A percentile compares a stretch with the other conserved stretches of the same genome.
Conservation (phyloP, 2,329 filamentous ascomycete genomes). For the Seiridium unicorne region DNA sequence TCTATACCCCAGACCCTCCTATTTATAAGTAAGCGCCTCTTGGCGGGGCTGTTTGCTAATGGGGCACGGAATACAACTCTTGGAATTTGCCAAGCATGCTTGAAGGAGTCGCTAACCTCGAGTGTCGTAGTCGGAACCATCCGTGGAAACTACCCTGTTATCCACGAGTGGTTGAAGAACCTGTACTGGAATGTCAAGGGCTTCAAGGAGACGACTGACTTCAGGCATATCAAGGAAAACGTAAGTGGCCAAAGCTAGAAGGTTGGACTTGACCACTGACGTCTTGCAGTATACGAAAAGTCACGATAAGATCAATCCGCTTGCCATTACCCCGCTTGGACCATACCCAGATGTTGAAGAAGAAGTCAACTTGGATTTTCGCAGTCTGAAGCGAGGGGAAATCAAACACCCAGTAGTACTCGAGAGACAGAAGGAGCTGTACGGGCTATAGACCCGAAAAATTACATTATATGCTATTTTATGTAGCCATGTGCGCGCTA, state of each 20-base stretch:
- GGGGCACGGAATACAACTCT: too few species aligned
- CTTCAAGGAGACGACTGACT: constrained; percentile 60
- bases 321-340: constrained; percentile 60
- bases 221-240: constrained; percentile 68
- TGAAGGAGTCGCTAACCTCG: neutral
- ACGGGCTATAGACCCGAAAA: neutral
- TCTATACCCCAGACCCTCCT: too few species aligned
- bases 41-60: too few species aligned
- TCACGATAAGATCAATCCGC: constrained; percentile 58
- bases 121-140: constrained; percentile 47
- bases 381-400: constrained; percentile 43
- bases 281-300: constrained; percentile 46
- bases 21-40: too few species aligned
- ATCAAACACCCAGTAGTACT: constrained; percentile 40
- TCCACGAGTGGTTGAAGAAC: constrained; percentile 60
- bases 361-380: constrained; percentile 47
- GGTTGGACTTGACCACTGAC: neutral
- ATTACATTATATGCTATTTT: constrained; percentile 1
- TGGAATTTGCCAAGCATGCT: too few species aligned
- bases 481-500: neutral
- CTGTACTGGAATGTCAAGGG: constrained; percentile 56
- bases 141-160: constrained; percentile 56
- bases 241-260: constrained; percentile 12
- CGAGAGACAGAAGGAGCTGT: constrained; percentile 25
- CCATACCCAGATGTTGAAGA: constrained; percentile 58